Conservation (phyloP, 139 green algal genomes). For the Zygnema circumcarinatum region DNA sequence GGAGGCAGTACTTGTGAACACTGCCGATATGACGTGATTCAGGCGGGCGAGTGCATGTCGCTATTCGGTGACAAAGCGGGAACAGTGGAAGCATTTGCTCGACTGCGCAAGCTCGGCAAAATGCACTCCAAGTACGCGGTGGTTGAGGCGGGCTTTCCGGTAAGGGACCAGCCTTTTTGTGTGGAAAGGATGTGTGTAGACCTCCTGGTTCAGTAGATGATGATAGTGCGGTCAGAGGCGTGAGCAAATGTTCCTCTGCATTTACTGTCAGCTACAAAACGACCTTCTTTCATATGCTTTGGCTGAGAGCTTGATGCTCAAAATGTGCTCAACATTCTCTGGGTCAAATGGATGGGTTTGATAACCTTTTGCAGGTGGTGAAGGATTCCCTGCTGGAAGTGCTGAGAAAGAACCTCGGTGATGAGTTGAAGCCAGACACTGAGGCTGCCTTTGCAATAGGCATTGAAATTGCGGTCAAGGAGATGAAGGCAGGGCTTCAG, state of each 20-base stretch:
- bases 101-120: not conserved
- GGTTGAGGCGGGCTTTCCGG: not conserved
- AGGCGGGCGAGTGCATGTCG: not conserved
- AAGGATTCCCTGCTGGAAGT: not conserved
- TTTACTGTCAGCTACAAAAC: no score
- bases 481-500: not conserved
- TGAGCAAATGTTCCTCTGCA: no score
- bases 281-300: no score
- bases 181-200: no score
- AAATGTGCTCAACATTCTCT: no score
- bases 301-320: no score
- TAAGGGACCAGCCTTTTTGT: not conserved
- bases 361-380: not conserved
- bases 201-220: no score
- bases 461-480: not conserved
- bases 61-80: not conserved
- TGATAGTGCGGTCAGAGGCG: no score
- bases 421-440: not conserved
- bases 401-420: not conserved
- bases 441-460: not conserved
- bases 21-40: no score
- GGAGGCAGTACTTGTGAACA: no score
- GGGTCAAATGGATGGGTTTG: no score
- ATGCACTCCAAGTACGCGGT: not conserved
- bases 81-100: not conserved